These are phyloP conservation scores for Corinectria fuckeliana DNA, from an alignment of 2,329 filamentous ascomycete genomes.

Conservation along the genomic window DNA sequence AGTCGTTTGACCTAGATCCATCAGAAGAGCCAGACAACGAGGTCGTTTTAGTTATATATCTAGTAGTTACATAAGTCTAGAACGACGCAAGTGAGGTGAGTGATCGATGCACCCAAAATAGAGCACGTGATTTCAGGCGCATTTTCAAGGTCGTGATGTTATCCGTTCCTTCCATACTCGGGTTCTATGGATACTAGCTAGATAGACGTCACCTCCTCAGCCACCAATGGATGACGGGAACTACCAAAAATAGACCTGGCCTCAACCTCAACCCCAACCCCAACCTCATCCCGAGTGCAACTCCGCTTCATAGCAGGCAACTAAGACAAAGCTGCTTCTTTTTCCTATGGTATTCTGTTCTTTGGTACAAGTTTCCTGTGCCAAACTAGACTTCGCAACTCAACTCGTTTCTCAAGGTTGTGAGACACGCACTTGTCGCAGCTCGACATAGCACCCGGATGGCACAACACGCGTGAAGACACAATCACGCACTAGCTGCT, in stretches of 20 bases:
- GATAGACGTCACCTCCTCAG: not conserved
- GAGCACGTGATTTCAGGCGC: not conserved
- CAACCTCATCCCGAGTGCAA: not conserved
- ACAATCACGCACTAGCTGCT: not conserved
- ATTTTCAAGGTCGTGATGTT: not conserved
- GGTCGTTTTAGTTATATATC: too few relatives aligned
- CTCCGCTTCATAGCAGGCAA: not conserved
- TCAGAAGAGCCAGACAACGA: not conserved
- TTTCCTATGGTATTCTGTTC: too few relatives aligned
- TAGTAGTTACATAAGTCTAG: too few relatives aligned
- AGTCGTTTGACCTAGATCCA: constrained; percentile 6
- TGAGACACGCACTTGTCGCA: not conserved
- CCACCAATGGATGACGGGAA: not conserved
- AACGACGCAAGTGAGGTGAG: too few relatives aligned
- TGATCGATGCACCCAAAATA: too few relatives aligned
- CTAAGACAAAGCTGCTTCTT: too few relatives aligned
- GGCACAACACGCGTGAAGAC: not conserved
- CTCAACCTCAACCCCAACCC: not conserved
- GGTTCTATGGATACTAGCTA: too few relatives aligned
- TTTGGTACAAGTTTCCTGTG: not conserved
- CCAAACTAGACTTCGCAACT: not conserved
- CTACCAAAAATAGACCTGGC: not conserved
- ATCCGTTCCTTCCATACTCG: not conserved
- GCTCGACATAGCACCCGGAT: not conserved
- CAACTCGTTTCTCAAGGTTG: not conserved